Evolutionary conservation across 805 yeast genomes (phyloP).

Genomic region (Tetrapisispora fleetii): DNA sequence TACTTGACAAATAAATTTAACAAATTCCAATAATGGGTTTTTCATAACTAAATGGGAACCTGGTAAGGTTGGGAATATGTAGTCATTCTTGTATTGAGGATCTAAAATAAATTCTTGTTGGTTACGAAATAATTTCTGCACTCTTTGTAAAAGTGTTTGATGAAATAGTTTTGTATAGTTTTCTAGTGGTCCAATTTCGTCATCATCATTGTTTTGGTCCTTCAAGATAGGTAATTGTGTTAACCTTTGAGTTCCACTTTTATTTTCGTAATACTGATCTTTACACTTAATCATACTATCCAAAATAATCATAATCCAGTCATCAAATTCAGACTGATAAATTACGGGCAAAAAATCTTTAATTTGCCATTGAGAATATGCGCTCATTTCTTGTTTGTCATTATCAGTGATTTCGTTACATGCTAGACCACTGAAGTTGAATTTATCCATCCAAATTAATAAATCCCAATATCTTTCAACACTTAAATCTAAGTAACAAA

Average conservation of each 20-base stretch:
- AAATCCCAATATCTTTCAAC: conserved; percentile 83
- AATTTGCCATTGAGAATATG: conserved; percentile 69
- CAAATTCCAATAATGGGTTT: conserved; percentile 73
- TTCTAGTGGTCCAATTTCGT: conserved; percentile 31
- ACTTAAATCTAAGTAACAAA: conserved; percentile 67
- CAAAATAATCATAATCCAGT: conserved; percentile 71
- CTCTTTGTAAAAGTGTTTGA: conserved; percentile 54
- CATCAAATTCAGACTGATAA: conserved; percentile 74
- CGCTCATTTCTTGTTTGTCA: conserved; percentile 31
- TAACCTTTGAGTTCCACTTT: conserved; percentile 46
- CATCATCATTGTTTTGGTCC: conserved; percentile 29
- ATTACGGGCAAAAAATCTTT: conserved; percentile 62
- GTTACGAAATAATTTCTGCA: conserved; percentile 51
- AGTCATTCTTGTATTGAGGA: conserved; percentile 53
- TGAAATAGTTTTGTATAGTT: conserved; percentile 51
- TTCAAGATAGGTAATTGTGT: conserved; percentile 57
- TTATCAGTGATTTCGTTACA: conserved; percentile 31
- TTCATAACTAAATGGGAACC: conserved; percentile 53
- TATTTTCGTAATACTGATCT: conserved; percentile 20
- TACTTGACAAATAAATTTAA: conserved; percentile 65
- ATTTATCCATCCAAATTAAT: conserved; percentile 91
- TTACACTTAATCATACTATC: conserved; percentile 57
- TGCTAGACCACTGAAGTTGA: conserved; percentile 71
- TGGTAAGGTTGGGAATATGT: conserved; percentile 64
- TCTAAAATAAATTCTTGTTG: conserved; percentile 68